These are phyloP conservation scores for Globisporangium emineosum DNA, from an alignment of 352 stramenopile genomes.

Conservation along the genomic window DNA sequence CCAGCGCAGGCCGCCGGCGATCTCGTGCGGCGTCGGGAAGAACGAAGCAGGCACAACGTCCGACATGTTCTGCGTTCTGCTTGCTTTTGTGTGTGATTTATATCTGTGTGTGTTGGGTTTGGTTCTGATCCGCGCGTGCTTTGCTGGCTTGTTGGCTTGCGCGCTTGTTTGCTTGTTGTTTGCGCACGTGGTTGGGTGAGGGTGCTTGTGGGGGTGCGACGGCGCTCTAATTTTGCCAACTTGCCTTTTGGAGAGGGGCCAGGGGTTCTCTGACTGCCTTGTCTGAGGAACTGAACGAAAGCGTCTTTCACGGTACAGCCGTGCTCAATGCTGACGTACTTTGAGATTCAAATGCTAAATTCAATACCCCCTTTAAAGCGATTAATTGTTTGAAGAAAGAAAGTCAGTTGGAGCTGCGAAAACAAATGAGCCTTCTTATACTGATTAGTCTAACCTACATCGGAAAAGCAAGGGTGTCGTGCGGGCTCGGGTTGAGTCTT, in stretches of 20 bases:
- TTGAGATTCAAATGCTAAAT: background rate
- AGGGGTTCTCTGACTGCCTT: background rate
- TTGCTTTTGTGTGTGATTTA: background rate
- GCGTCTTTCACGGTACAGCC: background rate
- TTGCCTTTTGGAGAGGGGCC: conserved; percentile 7
- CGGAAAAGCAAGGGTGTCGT: background rate
- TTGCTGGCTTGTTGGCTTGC: background rate
- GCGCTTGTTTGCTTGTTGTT: conserved; percentile 1
- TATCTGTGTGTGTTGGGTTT: background rate
- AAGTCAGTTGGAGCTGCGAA: background rate
- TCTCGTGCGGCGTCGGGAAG: conserved; percentile 78
- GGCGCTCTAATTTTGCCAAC: conserved; percentile 8
- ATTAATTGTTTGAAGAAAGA: background rate
- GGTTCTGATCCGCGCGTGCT: background rate
- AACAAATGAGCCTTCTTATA: background rate
- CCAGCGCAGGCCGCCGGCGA: conserved; percentile 71
- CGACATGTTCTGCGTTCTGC: conserved; percentile 30
- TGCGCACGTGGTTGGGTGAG: background rate
- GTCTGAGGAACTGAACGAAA: conserved; percentile 4
- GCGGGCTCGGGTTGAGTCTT: conserved; percentile 6
- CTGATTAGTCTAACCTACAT: fast-evolving
- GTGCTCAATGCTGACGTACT: background rate
- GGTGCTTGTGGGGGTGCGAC: background rate
- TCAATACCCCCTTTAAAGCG: background rate
- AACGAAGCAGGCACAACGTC: conserved; percentile 61